Evolutionary conservation across 805 yeast species (phyloP).

Genomic region (Tetrapisispora taiwanensis): DNA sequence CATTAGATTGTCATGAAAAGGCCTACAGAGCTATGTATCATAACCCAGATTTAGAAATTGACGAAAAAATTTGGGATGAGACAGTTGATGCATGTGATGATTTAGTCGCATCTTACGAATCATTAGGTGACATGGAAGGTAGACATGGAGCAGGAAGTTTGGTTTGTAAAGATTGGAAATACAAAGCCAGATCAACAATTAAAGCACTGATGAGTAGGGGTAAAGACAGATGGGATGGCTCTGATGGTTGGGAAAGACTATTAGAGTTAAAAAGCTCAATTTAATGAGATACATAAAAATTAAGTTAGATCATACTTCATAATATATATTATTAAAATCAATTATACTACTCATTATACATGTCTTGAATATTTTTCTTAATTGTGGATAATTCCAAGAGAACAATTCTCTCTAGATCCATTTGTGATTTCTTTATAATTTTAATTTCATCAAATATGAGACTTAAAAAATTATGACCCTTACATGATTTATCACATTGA

Average conservation of each 20-base stretch:
- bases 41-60: constrained; percentile 51
- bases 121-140: constrained; percentile 77
- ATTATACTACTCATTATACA: not conserved
- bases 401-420: not conserved
- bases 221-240: constrained; percentile 65
- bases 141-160: constrained; percentile 67
- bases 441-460: not conserved
- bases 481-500: not conserved
- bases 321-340: not conserved
- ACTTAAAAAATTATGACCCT: not conserved
- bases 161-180: constrained; percentile 91
- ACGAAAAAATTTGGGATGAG: constrained; percentile 59
- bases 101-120: constrained; percentile 75
- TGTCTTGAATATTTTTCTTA: not conserved
- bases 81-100: constrained; percentile 74
- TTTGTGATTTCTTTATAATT: not conserved
- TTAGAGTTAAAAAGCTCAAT: constrained; percentile 29
- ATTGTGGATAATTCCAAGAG: not conserved
- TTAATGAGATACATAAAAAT: not conserved
- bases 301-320: not conserved
- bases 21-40: constrained; percentile 68
- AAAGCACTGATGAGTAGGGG: constrained; percentile 75
- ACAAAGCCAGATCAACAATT: constrained; percentile 63
- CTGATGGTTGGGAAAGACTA: constrained; percentile 65
- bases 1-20: constrained; percentile 76